Base-by-base conservation (phyloP, 1,284 basidiomycete species). In the Cryptococcus sp. region DNA sequence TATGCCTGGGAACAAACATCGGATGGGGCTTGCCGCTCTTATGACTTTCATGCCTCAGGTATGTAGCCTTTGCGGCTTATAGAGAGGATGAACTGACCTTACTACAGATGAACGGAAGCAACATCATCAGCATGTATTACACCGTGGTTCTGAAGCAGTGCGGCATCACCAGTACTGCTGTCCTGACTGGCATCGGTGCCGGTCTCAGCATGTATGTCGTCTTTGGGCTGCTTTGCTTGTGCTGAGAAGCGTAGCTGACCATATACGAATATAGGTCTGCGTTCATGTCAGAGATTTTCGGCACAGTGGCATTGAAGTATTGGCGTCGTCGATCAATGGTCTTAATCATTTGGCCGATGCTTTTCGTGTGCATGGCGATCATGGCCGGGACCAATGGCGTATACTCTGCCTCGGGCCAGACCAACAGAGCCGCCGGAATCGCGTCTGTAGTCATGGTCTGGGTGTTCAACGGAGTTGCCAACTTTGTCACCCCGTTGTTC, bases 1-100 rank as follows among this genome's bases (percentile, higher is more conserved):
- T 11, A 46, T 19, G 17, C 58, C 59, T 8, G 60, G 60, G 0
- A 62, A 55, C 50, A 49, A 52, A 29, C 59, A 59, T 26, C 54
- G 63, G 5, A 29, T 64, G 17, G 41, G 38, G 2, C 41, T 64
- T 15, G 60, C 60, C 3, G 50, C 29, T 20, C 37, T 61, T 17
- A 64, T 59, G 55, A 54, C 63, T 20, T 62, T 64, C 44, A 61
- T 59, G 57, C 57, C 63, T n/a, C 44, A 48, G 4, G 57, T 59
- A 26, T 26, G 52, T 39, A 34, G 29, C 29, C 29, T 34, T 34
- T 34, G 26, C 26, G 26, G 26, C 26, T 29, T 29, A 10, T 41
- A 29, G 2, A 22, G 17, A 20, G 13, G 6, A 20, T 26, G 5
- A 16, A 19, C 23, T 17, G 45, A 19, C 5, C 34, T 7, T 16